Base-by-base conservation (phyloP, 192 early-diverging fungal genomes). In the Umbelopsis ramanniana region DNA sequence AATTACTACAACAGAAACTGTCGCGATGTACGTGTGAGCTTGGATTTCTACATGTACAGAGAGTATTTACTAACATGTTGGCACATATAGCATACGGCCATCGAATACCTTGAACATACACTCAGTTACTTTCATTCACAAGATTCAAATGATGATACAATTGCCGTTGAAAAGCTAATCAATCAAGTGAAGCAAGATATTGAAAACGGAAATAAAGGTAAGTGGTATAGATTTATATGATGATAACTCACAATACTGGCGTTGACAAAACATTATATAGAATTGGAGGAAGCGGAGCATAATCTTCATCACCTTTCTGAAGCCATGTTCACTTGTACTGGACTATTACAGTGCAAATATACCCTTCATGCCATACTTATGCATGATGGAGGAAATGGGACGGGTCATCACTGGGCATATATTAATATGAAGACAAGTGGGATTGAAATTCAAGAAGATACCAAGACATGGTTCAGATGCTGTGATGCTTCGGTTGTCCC, bases 331-430 rank as follows among this genome's bases (percentile, higher is more conserved):
- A 66, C 74, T 37, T 50, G 19, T 11, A 24, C 33, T 10, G 69
- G 55, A 0, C 38, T 82, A 52, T 29, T 63, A 15, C 63, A 73
- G n/a, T 47, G 22, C n/a, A 66, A 47, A 6, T 82, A 82, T 50
- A 54, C 46, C 17, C 66, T 82, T 40, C 68, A 71, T 29, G 77
- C 77, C 48, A 54, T 76, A 9, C 66, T 82, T 9, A 60, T 80
- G 24, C 43, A 66, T 37, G 78, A 82, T 57, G 74, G 74, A n/a
- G 54, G 54, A n/a, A 73, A 60, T 12, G 75, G 75, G 8, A 69
- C 72, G 4, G 78, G 74, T 6, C 77, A 79, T 63, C 53, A 75
- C 24, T 82, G 81, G 81, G 77, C 74, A 11, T 82, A 83, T 53
- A 70, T 81, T 15, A 75, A 72, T 69, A 71, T 78, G 0, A 71